Evolutionary conservation across 176 grass and related monocot species (phyloP).

Genomic region (Tuctoria greenei): DNA sequence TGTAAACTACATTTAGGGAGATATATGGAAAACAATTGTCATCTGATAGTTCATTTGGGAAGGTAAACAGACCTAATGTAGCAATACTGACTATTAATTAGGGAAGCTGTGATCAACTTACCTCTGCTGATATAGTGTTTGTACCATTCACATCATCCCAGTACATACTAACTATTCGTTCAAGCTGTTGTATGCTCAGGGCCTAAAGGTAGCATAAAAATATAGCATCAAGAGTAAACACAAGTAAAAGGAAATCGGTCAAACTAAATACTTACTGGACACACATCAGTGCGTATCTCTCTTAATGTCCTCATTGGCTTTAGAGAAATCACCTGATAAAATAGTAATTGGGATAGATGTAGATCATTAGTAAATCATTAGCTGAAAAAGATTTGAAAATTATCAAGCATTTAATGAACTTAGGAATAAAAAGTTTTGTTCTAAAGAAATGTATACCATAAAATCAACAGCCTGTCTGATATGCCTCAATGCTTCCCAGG

Average conservation of each 20-base stretch:
- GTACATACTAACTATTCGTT: slow-evolving; percentile 83
- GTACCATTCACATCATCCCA: slow-evolving; percentile 94
- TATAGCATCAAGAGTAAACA: slow-evolving; percentile 16
- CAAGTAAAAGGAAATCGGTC: slow-evolving; percentile 14
- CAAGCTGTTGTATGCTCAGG: slow-evolving; percentile 82
- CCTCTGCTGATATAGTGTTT: slow-evolving; percentile 77
- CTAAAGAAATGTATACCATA: slow-evolving; percentile 53
- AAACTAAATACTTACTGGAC: slow-evolving; percentile 62
- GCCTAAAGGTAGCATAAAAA: slow-evolving; percentile 52
- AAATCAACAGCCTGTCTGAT: slow-evolving; percentile 90
- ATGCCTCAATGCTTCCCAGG: slow-evolving; percentile 78
- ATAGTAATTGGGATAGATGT: neutral
- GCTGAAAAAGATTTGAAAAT: neutral
- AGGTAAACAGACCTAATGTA: slow-evolving; percentile 23
- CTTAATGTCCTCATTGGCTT: slow-evolving; percentile 77
- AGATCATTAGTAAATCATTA: slow-evolving; percentile 18
- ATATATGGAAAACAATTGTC: neutral
- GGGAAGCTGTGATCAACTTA: slow-evolving; percentile 40
- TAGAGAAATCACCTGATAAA: slow-evolving; percentile 73
- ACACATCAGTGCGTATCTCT: slow-evolving; percentile 85
- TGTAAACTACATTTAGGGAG: slow-evolving; percentile 45
- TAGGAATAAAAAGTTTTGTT: neutral
- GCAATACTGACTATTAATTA: slow-evolving; percentile 21
- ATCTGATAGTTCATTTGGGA: slow-evolving; percentile 14
- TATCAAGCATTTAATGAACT: slow-evolving; percentile 10